Evolutionary conservation across 2,329 filamentous ascomycete genomes (phyloP).

Genomic region (Magnaporthiopsis rhizophila): DNA sequence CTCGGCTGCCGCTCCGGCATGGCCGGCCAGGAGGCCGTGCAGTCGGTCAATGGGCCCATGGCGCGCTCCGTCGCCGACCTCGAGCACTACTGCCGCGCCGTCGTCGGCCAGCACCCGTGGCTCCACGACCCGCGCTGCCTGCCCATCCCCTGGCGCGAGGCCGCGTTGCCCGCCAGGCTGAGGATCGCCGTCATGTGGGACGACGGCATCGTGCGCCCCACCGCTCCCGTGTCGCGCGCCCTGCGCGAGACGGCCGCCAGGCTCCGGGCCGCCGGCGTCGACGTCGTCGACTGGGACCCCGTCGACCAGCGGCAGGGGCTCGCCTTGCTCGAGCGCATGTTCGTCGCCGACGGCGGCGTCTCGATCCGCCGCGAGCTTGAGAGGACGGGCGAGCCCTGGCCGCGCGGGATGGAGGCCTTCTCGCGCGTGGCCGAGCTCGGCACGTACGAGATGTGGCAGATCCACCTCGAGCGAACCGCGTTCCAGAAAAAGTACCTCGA

Average conservation of each 20-base stretch:
- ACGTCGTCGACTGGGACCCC: constrained; percentile 43
- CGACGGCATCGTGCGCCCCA: constrained; percentile 56
- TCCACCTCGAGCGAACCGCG: constrained; percentile 35
- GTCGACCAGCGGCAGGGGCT: constrained; percentile 31
- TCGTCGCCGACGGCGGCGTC: constrained; percentile 36
- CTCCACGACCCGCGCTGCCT: constrained; percentile 46
- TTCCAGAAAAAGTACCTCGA: constrained; percentile 39
- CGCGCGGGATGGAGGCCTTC: constrained; percentile 28
- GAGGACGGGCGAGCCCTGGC: constrained; percentile 31
- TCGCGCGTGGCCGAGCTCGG: constrained; percentile 27
- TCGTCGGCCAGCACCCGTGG: constrained; percentile 48
- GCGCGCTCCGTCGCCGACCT: constrained; percentile 47
- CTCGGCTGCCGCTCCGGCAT: constrained; percentile 45
- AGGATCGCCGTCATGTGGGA: constrained; percentile 56
- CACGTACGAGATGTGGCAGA: constrained; percentile 38
- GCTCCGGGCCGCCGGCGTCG: constrained; percentile 38
- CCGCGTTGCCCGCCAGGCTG: constrained; percentile 29
- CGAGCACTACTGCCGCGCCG: constrained; percentile 41
- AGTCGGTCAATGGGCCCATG: constrained; percentile 57
- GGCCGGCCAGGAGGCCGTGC: constrained; percentile 57
- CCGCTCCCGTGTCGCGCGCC: constrained; percentile 55
- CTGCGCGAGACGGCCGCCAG: constrained; percentile 35
- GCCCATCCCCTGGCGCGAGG: constrained; percentile 47
- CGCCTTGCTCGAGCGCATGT: constrained; percentile 34
- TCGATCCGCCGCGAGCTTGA: constrained; percentile 14